Evolutionary conservation across 2,329 filamentous ascomycete species (phyloP).

Genomic region (Plectosphaerella sp.): DNA sequence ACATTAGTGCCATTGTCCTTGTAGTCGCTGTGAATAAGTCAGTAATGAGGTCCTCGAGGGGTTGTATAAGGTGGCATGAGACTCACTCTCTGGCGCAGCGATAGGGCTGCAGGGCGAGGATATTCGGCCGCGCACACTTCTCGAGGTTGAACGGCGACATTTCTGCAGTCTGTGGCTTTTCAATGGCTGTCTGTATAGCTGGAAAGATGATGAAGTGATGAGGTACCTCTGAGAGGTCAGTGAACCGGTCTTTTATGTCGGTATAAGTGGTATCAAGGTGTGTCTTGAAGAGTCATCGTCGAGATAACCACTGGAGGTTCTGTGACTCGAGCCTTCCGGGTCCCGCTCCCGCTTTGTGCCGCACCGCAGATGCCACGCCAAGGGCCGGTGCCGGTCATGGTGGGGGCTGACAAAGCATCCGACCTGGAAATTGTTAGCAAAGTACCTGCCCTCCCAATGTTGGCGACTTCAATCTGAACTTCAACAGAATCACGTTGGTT

Average conservation of each 20-base stretch:
- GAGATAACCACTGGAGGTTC: too few relatives aligned
- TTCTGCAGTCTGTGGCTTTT: not conserved
- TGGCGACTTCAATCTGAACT: too few relatives aligned
- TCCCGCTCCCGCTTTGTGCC: not conserved
- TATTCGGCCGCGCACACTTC: conserved; percentile 72
- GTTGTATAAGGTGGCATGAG: conserved; percentile 11
- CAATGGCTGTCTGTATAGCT: too few relatives aligned
- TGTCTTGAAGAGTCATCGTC: not conserved
- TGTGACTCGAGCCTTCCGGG: too few relatives aligned
- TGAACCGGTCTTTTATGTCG: not conserved
- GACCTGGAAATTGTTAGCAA: not conserved
- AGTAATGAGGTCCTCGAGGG: not conserved
- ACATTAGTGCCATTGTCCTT: conserved; percentile 97
- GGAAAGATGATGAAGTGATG: not conserved
- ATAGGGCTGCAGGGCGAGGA: conserved; percentile 72
- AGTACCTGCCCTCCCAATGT: too few relatives aligned
- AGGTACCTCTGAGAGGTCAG: not conserved
- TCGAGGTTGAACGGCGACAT: conserved; percentile 68
- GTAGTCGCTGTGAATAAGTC: conserved; percentile 69
- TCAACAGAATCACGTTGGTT: too few relatives aligned
- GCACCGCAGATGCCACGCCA: not conserved
- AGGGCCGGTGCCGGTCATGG: not conserved
- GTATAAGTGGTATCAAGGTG: not conserved
- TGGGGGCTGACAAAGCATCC: not conserved
- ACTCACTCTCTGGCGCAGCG: conserved; percentile 76